Base-by-base conservation (phyloP, 768 basidiomycete genomes). In the Lactifluus hygrophoroides region DNA sequence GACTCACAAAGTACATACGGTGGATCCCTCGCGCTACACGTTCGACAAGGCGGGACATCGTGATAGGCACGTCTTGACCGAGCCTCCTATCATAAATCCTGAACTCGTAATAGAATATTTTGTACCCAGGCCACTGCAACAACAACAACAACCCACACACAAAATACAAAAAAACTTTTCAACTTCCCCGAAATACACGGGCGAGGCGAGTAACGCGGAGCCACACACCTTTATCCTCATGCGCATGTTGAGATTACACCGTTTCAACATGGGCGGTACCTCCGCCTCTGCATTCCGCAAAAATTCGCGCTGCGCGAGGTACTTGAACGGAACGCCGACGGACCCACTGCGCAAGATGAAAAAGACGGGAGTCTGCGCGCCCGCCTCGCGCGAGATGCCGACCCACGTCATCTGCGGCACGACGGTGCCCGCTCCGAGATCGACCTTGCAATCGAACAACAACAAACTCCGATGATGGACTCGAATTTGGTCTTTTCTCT, bases 71-170 rank as follows among this genome's bases (percentile, higher is more conserved):
- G 1, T 19, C 28, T 32, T 34, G 13, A 1, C 30, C 51, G 5
- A 53, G 51, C 51, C 17, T 48, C 37, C 5, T 23, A 35, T 58
- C 57, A 19, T 34, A 27, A 40, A 58, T 53, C 45, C 51, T 53
- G 16, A 58, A 58, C 25, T 54, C 57, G n/a, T 58, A 58, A 10
- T 48, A 45, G 45, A 59, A 37, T 2, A 11, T 17, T 23, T 53
- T 14, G 47, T 59, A 59, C 14, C 58, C 52, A 2, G 58, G 58
- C 52, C 58, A 59, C 58, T 59, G 47, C 5, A 35, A 28, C 16
- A 3, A 45, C 34, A 44, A 10, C 10, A 32, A 10, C 32, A 32
- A 32, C 32, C 32, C 5, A 32, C n/a, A 45, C 34, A 44, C 10
- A 3, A 23, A 19, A 32, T 25, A 35, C 7, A 32, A 27, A 23